Evolutionary conservation across 2,329 filamentous ascomycete species (phyloP), one percentile per base, ranked within the genome.

Genomic region (Botrytis squamosa): DNA sequence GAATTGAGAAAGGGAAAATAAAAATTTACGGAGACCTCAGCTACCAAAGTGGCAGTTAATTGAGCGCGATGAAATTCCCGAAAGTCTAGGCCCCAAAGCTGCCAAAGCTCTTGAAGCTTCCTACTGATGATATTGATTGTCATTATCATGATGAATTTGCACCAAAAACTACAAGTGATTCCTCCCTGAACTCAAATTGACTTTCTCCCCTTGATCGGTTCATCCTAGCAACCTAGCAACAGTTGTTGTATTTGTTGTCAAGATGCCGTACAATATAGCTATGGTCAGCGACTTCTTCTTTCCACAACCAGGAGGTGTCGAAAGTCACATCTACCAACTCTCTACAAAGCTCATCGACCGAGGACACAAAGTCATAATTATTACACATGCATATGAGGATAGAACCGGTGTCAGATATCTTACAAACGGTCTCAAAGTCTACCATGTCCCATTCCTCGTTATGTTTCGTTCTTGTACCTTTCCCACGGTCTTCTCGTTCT

Each of bases 221-320:
- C 6, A 22, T n/a, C 12, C 10, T 33, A 25, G 14, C 33, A 63
- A 42, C 12, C 10, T 33, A 25, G 8, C 33, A 63, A 42, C 7
- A n/a, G 7, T 38, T n/a, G 33, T 42, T 63, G 38, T 33, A 36
- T 22, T 14, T 44, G 7, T 59, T 42, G 16, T 71, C 73, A 79
- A 65, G 20, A 82, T 81, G 80, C 79, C 79, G 84, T 91, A 91
- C 83, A 91, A 90, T 80, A 91, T 91, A 84, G 90, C 89, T 76
- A 99, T 99, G 96, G 93, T 98, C 83, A 95, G 95, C 88, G 96
- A 99, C 86, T 98, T 97, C 88, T 99, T 99, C 90, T 99, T 97
- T 82, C 96, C 96, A 22, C 95, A 98, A 81, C 95, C 96, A 70
- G 95, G 96, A 81, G 96, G 96, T 79, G 90, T 99, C 77, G 96